Evolutionary conservation across 768 basidiomycete species (phyloP).

Genomic region (Termitomyces sp.): DNA sequence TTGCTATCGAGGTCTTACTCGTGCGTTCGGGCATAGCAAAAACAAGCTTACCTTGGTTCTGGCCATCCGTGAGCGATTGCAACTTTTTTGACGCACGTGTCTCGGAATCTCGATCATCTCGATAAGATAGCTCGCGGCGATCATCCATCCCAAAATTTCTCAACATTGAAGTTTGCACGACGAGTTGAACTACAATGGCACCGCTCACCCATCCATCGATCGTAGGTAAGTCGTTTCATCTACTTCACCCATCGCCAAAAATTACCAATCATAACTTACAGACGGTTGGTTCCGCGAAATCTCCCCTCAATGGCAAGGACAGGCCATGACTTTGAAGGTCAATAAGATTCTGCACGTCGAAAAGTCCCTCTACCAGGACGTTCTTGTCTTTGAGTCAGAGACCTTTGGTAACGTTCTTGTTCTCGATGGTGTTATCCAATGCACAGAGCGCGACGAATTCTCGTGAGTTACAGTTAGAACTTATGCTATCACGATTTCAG

Average conservation of each 20-base stretch:
- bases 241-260: not conserved
- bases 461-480: conserved; percentile 53
- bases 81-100: not conserved
- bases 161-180: not conserved
- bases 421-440: conserved; percentile 93
- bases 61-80: not conserved
- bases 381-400: conserved; percentile 94
- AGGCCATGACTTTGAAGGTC: conserved; percentile 96
- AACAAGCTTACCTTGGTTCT: conserved; percentile 1
- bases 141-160: conserved; percentile 7
- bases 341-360: conserved; percentile 93
- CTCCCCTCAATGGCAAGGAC: conserved; percentile 93
- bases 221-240: conserved; percentile 31
- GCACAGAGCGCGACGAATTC: conserved; percentile 98
- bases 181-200: conserved; percentile 30
- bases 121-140: conserved; percentile 5
- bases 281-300: conserved; percentile 98
- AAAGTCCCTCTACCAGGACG: conserved; percentile 92
- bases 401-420: conserved; percentile 97
- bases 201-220: conserved; percentile 52
- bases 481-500: not conserved
- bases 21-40: not conserved
- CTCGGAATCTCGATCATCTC: not conserved
- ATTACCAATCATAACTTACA: conserved; percentile 6
- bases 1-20: conserved; percentile 1